Percentiles rank a stretch among this genome's conserved stretches.
Conservation (phyloP, 257 asterid genomes). For the Petrea volubilis region DNA sequence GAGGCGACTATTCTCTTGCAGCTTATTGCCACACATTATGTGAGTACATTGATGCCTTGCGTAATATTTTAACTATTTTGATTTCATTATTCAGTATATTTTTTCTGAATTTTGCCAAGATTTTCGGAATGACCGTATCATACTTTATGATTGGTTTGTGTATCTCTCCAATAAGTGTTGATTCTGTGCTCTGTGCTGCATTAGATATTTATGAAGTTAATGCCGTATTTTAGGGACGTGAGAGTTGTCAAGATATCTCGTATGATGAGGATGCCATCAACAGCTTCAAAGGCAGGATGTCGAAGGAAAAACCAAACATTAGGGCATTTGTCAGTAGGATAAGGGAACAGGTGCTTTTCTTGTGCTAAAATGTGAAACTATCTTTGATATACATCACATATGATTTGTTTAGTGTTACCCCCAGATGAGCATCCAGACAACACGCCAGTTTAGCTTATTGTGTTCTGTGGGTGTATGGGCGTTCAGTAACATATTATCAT, state of each 20-base stretch:
- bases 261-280: slow-evolving; percentile 31
- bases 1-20: slow-evolving; percentile 59
- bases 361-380: neutral
- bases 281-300: slow-evolving; percentile 30
- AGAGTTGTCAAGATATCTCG: slow-evolving; percentile 34
- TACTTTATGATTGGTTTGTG: neutral
- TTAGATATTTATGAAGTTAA: slow-evolving; percentile 8
- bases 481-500: neutral
- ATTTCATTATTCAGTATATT: neutral
- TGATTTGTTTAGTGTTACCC: neutral
- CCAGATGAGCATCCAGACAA: neutral
- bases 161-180: neutral
- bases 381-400: neutral
- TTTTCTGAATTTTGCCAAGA: slow-evolving; percentile 14
- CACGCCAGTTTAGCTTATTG: neutral
- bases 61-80: neutral
- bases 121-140: neutral
- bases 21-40: slow-evolving; percentile 50
- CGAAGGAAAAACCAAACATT: slow-evolving; percentile 46
- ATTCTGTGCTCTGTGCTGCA: neutral
- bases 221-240: slow-evolving; percentile 38
- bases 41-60: slow-evolving; percentile 33
- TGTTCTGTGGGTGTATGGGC: neutral
- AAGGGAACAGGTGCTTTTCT: slow-evolving; percentile 60
- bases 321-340: slow-evolving; percentile 56